Conservation (phyloP, 768 basidiomycete species). For the Collybia sp. region DNA sequence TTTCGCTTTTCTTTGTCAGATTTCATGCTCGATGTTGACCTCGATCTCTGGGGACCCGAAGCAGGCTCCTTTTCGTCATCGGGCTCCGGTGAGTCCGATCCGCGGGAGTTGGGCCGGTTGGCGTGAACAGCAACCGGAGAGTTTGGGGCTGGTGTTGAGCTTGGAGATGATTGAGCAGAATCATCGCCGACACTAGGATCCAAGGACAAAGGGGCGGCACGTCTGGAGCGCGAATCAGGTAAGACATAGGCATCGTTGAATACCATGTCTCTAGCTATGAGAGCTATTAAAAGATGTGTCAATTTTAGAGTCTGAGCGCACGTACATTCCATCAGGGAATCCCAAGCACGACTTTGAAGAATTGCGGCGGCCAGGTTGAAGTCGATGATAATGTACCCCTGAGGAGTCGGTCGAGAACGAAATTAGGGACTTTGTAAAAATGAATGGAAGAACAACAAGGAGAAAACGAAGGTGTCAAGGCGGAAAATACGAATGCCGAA, state of each 20-base stretch:
- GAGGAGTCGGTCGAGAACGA: neutral
- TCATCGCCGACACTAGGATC: neutral
- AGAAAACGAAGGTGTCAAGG: neutral
- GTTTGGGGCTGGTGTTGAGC: neutral
- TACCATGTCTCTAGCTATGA: neutral
- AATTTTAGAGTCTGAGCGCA: neutral
- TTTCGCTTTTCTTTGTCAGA: conserved; percentile 58
- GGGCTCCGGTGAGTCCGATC: neutral
- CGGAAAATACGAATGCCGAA: neutral
- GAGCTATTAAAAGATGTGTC: neutral
- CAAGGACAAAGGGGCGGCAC: neutral
- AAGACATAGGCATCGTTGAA: neutral
- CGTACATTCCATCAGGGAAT: neutral
- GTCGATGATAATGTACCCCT: neutral
- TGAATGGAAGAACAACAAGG: neutral
- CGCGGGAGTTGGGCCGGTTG: neutral
- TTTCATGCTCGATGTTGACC: conserved; percentile 23
- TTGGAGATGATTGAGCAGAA: neutral
- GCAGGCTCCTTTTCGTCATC: conserved; percentile 1
- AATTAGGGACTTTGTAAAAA: neutral
- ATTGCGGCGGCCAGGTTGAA: neutral
- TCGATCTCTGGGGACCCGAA: conserved; percentile 29
- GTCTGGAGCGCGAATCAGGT: neutral
- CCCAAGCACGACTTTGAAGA: neutral
- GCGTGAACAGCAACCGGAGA: neutral